These are phyloP conservation scores for Globisporangium spinosum DNA, from an alignment of 352 stramenopile genomes.

Conservation along the genomic window DNA sequence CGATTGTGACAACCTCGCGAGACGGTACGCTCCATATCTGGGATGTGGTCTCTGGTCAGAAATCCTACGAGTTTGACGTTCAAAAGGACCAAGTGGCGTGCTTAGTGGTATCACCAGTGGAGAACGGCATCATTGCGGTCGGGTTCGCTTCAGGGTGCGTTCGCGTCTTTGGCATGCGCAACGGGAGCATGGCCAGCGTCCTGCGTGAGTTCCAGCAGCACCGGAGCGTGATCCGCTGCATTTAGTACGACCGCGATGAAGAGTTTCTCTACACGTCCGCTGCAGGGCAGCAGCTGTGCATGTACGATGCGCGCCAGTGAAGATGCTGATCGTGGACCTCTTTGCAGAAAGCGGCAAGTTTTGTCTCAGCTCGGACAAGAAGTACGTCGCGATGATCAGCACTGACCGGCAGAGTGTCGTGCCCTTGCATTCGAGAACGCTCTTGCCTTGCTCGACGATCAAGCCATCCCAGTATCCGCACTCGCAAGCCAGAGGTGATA, in stretches of 20 bases:
- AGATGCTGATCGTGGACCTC: conserved; percentile 67
- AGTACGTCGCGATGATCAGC: conserved; percentile 34
- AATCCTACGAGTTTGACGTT: conserved; percentile 85
- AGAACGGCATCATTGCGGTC: conserved; percentile 47
- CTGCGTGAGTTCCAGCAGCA: conserved; percentile 87
- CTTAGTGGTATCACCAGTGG: conserved; percentile 39
- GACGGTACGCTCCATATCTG: conserved; percentile 87
- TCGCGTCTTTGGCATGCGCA: conserved; percentile 80
- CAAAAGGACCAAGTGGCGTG: conserved; percentile 61
- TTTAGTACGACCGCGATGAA: conserved; percentile 46
- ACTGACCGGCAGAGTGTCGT: conserved; percentile 27
- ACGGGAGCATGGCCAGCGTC: conserved; percentile 24
- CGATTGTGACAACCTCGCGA: conserved; percentile 60
- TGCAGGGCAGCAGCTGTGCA: conserved; percentile 55
- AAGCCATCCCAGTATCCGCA: conserved; percentile 25
- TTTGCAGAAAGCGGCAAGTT: conserved; percentile 27
- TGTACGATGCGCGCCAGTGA: conserved; percentile 57
- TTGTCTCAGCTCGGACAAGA: conserved; percentile 36
- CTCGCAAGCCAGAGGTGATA: not conserved
- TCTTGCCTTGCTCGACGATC: conserved; percentile 35
- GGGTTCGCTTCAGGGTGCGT: conserved; percentile 80
- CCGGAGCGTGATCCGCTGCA: conserved; percentile 51
- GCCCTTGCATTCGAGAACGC: conserved; percentile 36
- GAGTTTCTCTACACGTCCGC: conserved; percentile 51
- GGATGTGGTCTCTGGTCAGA: conserved; percentile 50